A percentile compares a stretch with the other conserved stretches of the same genome.
These are phyloP conservation scores for Magnolia changhungtana DNA, from an alignment of 164 flowering plant genomes.

Conservation along the genomic window DNA sequence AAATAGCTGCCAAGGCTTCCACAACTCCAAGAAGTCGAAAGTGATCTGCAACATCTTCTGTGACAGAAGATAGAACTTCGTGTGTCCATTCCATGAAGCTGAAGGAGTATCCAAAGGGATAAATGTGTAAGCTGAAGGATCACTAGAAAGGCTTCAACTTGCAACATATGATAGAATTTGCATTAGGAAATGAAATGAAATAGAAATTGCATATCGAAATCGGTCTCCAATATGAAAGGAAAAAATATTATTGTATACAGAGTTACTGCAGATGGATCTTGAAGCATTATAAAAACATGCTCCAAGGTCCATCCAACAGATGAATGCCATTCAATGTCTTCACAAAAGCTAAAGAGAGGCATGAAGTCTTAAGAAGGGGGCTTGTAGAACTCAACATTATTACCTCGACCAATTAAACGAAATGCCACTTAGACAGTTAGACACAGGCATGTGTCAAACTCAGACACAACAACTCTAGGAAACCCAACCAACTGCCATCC, in stretches of 20 bases:
- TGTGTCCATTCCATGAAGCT: constrained; percentile 92
- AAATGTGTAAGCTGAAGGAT: constrained; percentile 9
- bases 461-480: too few species aligned
- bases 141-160: not conserved
- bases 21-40: constrained; percentile 78
- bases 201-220: not conserved
- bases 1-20: constrained; percentile 85
- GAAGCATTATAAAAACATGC: not conserved
- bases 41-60: constrained; percentile 49
- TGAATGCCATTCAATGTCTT: not conserved
- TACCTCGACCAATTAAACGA: not conserved
- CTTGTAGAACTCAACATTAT: not conserved
- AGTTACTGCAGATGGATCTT: not conserved
- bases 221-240: not conserved
- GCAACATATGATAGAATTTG: not conserved
- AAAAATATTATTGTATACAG: not conserved
- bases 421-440: not conserved
- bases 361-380: not conserved
- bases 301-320: not conserved
- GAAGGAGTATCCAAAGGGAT: constrained; percentile 6
- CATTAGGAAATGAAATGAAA: not conserved
- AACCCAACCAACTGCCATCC: not conserved
- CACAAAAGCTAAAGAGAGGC: not conserved
- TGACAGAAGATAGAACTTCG: constrained; percentile 54
- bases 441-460: not conserved